Evolutionary conservation across 2,329 filamentous ascomycete genomes (phyloP), one percentile per base, ranked within the genome.

Genomic region (Leptographium galeiforme): DNA sequence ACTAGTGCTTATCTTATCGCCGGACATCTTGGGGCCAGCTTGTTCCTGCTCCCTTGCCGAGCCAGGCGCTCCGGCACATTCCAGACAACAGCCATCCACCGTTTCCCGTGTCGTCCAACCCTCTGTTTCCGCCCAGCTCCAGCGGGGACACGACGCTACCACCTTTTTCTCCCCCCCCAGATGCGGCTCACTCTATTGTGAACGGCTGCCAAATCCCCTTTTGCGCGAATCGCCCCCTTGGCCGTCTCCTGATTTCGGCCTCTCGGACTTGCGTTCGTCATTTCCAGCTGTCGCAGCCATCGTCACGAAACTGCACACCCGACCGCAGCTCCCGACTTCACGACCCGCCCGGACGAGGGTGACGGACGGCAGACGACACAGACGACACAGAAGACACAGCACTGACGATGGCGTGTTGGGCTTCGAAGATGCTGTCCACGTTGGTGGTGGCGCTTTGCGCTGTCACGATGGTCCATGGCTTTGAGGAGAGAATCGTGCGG

Each of bases 401-500:
- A 32, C 30, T 57, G 62, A 72, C 56, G 51, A 83, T 83, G 79
- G 78, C 73, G 71, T 70, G 70, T 61, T 76, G 75, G 68, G 61
- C 72, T 59, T 73, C 72, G 61, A 66, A 72, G 53, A 64, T 79
- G 59, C 62, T 73, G 57, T 43, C 51, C 47, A 61, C 74, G 59
- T 64, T 83, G 69, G 75, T 72, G 62, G 63, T 79, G 70, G 78
- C 75, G 63, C 60, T 74, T 52, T 72, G 74, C 72, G 72, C 75
- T 54, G 74, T 70, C 58, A 67, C 68, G 56, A 52, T 54, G 8
- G 55, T 51, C 36, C 48, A 57, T 1, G 80, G 78, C 32, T 67
- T 82, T 62, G 81, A 84, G 64, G 70, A 81, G 57, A 67, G 68
- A 60, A 70, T 84, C 66, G 79, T 83, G 68, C 48, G 72, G 61